These are phyloP conservation scores for Eremothecium coryli DNA, from an alignment of 1,139 yeast genomes.

Conservation along the genomic window DNA sequence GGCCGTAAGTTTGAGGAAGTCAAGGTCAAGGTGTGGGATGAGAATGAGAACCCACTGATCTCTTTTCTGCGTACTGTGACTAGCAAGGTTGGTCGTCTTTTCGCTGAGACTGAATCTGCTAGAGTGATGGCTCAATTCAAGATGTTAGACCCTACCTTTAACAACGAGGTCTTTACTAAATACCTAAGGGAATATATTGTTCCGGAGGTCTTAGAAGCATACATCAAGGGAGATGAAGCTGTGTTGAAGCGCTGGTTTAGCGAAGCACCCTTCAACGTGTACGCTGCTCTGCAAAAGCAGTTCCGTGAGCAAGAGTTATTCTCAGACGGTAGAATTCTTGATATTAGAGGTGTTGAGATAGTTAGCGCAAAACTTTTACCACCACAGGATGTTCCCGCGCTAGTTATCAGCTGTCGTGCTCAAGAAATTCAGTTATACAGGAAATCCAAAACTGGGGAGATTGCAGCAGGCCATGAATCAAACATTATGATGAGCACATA, in stretches of 20 bases:
- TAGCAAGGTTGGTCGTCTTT: conserved; percentile 76
- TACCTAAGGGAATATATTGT: conserved; percentile 87
- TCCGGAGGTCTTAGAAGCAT: conserved; percentile 94
- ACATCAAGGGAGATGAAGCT: conserved; percentile 81
- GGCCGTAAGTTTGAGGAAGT: conserved; percentile 59
- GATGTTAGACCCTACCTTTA: conserved; percentile 84
- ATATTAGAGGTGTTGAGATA: conserved; percentile 91
- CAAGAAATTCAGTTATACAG: conserved; percentile 90
- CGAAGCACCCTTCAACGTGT: conserved; percentile 93
- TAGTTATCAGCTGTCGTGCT: conserved; percentile 92
- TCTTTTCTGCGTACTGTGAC: conserved; percentile 70
- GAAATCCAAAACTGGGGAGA: conserved; percentile 83
- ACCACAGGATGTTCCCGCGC: conserved; percentile 87
- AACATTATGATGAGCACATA: conserved; percentile 87
- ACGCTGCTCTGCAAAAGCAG: conserved; percentile 90
- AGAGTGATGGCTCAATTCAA: conserved; percentile 79
- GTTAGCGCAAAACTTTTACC: conserved; percentile 81
- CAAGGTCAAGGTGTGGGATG: conserved; percentile 73
- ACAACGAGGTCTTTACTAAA: conserved; percentile 66
- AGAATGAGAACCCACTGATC: conserved; percentile 87
- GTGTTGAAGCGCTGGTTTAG: conserved; percentile 85
- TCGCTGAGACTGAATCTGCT: conserved; percentile 95
- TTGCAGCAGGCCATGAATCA: conserved; percentile 94
- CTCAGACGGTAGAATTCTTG: conserved; percentile 86
- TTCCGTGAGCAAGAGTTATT: conserved; percentile 85